Base-by-base conservation (phyloP, 345 rosid species). In the Eucalyptus camaldulensis region DNA sequence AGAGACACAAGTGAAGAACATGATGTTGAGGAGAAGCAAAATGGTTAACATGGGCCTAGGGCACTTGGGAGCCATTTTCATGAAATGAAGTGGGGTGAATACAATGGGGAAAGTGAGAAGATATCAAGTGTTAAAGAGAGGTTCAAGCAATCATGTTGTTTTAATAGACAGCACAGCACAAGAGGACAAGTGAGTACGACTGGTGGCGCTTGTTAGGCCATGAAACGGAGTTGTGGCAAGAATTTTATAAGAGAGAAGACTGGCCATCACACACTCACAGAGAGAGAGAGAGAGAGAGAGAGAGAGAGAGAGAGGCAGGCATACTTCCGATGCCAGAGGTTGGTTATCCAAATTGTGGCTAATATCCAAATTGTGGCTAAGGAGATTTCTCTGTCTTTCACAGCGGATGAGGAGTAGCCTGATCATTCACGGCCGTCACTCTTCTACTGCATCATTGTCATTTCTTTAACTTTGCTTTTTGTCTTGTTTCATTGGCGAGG, bases 1-100 rank as follows among this genome's bases (percentile, higher is more conserved):
- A 51, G 93, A 92, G 88, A 91, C 92, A n/a, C 92, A 67, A 9
- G 88, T 89, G 89, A 91, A 92, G 89, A 92, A 87, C 51, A 88
- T 80, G 90, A 91, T 24, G 88, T 91, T 91, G 86, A 94, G 80
- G 86, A 95, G 85, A 40, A 93, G 33, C 25, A 92, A 50, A 44
- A 93, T 14, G 83, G 92, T 53, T 62, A 69, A 43, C 89, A 17
- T 49, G 49, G 85, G 43, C 65, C 45, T 53, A 15, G 45, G 40
- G 7, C 56, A 33, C 29, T 43, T 17, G 45, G 67, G 45, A 29
- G 47, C 87, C 87, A 86, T 86, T 31, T 51, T 85, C 62, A 17
- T 31, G 56, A 25, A 56, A 86, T 11, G 87, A 31, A 50, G 33
- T 43, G 13, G 25, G 62, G 62, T 22, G 87, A 76, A 37, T 40